Evolutionary conservation across 1,284 basidiomycete genomes (phyloP), one percentile per base, ranked within the genome.

Genomic region (Puccinia coronata): DNA sequence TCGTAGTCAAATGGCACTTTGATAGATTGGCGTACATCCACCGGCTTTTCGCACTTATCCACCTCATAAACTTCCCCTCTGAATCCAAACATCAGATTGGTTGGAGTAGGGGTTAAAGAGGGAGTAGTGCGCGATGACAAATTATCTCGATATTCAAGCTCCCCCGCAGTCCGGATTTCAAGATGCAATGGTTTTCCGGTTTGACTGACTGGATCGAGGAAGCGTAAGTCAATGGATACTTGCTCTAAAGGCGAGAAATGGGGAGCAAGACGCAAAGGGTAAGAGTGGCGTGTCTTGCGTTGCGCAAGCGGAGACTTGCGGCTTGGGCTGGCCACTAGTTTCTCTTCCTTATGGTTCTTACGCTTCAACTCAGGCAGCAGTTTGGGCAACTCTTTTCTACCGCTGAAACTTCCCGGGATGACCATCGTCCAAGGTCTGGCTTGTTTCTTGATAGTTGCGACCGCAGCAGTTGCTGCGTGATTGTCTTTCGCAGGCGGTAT

Each of bases 1-100:
- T 71, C 31, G 31, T 49, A 36, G 53, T 71, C 43, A 23, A 49
- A 49, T 34, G 43, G 25, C n/a, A 53, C n/a, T 16, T 71, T 41
- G 31, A 71, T 49, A 23, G 69, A 69, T 20, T 71, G 47, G 47
- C 9, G 43, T 16, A 25, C 1, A 43, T 31, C 28, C 8, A 36
- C 9, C 9, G 69, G 47, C 16, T 71, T 51, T 36, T 53, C 41
- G 47, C 28, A 71, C 49, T 71, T 71, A 18, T 71, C 69, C 25
- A 71, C 41, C 31, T 71, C 69, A 34, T 49, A 71, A 2, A 71
- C 69, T 20, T 71, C 69, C 2, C 69, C 69, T 14, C 69, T 5
- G 18, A 71, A 71, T 23, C 69, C 69, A 53, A 71, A 71, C 43
- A 71, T 71, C 25, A 71, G 25, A 34, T 49, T 71, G 1, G 23